Base-by-base conservation (phyloP, 305 asterid species). In the Ajuga reptans region DNA sequence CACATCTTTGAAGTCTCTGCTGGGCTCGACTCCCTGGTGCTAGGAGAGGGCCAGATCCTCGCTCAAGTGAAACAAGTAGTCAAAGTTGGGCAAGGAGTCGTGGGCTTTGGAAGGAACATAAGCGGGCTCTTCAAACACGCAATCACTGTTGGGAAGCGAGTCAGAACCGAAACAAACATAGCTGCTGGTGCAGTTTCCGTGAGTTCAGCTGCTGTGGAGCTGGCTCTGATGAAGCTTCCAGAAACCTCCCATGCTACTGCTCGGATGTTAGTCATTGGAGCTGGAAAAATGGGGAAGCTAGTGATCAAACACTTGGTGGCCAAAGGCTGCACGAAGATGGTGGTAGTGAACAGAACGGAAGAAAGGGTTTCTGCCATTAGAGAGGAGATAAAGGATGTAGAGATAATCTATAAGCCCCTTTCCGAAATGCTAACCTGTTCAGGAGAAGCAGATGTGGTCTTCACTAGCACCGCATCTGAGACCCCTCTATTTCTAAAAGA, bases 41-140 rank as follows among this genome's bases (percentile, higher is more conserved):
- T 93, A 71, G 97, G 99, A 45, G 99, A 93, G 79, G 99, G 99
- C 8, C 99, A 93, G 72, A 93, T 93, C 76, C 90, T 93, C 12
- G 88, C 99, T 41, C 99, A 93, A 75, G 99, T 93, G 43, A 93
- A 91, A 77, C 99, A 93, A 78, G 99, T 93, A 0, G 99, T 91
- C 57, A 91, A 89, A 81, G 89, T 86, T 50, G 96, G 96, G 43
- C 99, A 94, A 75, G 97, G 96, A 24, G 89, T 91, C 7, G 77
- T 79, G 41, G 99, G 99, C 60, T 94, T 94, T 21, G 97, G 96
- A 14, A 81, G 99, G 68, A 94, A 94, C 81, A 87, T 94, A 64
- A 94, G 97, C 24, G 96, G 99, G 46, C 96, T 94, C 45, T 94
- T 94, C 78, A 94, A 94, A 69, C 99, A 94, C n/a, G 99, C 97